These are phyloP conservation scores for Nicotiana undulata DNA, from an alignment of 257 asterid genomes.

Conservation along the genomic window DNA sequence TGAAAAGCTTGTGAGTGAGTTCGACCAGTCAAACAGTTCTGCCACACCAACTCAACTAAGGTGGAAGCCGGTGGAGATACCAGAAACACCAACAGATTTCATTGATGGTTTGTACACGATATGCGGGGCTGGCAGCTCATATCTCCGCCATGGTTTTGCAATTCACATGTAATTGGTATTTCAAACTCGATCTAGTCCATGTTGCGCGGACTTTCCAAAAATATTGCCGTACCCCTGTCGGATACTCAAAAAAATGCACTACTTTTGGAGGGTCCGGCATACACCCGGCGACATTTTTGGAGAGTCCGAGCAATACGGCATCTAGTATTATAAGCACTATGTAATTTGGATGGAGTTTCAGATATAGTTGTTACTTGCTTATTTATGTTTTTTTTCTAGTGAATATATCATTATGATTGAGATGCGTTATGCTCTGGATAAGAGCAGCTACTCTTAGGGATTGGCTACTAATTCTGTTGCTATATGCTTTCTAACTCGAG, in stretches of 20 bases:
- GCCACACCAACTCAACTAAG: constrained; percentile 92
- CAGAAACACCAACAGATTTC: constrained; percentile 65
- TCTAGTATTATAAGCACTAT: not conserved
- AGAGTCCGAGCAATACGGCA: no score
- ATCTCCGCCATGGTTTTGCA: constrained; percentile 90
- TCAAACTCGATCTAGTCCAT: not conserved
- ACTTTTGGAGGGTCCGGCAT: no score
- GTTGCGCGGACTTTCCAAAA: no score
- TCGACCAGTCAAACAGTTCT: constrained; percentile 60
- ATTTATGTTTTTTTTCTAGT: not conserved
- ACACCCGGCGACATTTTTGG: no score
- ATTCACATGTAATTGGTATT: constrained; percentile 72
- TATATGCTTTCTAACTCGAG: not conserved
- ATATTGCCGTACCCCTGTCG: no score
- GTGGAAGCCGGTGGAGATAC: constrained; percentile 78
- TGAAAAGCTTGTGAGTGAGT: constrained; percentile 79
- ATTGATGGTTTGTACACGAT: constrained; percentile 79
- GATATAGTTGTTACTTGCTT: not conserved
- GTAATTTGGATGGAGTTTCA: not conserved
- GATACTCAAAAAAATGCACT: no score
- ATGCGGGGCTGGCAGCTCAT: constrained; percentile 97
- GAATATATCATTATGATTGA: not conserved
- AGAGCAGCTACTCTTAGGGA: not conserved
- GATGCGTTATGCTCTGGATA: not conserved
- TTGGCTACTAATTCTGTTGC: not conserved